Evolutionary conservation across 768 basidiomycete genomes (phyloP).

Genomic region (Hysterangium stoloniferum): DNA sequence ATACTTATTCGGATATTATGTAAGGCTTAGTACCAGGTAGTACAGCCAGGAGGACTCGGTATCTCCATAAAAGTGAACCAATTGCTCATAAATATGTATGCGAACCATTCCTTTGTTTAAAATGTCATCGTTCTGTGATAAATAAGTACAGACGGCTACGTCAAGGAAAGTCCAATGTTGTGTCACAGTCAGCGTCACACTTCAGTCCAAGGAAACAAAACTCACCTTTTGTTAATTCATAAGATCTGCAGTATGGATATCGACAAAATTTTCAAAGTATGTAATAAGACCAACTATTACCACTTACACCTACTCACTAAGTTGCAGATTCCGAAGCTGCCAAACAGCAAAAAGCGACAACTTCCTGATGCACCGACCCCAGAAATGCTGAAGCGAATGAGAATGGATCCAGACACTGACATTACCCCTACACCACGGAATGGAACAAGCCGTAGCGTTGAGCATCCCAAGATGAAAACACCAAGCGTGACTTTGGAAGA

Average conservation of each 20-base stretch:
- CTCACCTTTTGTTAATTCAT: no score
- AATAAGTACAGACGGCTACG: no score
- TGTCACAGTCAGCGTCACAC: no score
- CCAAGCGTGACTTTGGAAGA: slow-evolving; percentile 56
- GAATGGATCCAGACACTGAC: slow-evolving; percentile 33
- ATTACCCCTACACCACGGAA: neutral
- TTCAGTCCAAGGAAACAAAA: no score
- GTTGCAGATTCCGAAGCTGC: slow-evolving; percentile 58
- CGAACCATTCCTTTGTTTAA: no score
- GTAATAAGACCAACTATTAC: neutral
- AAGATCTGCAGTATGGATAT: slow-evolving; percentile 23
- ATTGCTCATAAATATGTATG: no score
- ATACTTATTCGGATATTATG: no score
- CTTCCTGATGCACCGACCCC: slow-evolving; percentile 70
- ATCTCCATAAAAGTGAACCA: no score
- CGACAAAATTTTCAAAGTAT: slow-evolving; percentile 23
- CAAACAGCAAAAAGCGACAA: slow-evolving; percentile 59
- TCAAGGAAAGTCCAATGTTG: no score
- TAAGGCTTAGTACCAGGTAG: no score
- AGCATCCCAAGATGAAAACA: slow-evolving; percentile 23
- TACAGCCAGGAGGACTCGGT: no score
- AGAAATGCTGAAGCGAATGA: slow-evolving; percentile 79
- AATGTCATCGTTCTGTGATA: no score
- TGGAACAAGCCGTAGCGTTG: neutral
- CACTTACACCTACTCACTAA: neutral